A percentile compares a stretch with the other conserved stretches of the same genome.
phyloP scores from a whole-genome alignment of 2,329 filamentous ascomycete species.

The Trichoderma atrobrunneum region DNA sequence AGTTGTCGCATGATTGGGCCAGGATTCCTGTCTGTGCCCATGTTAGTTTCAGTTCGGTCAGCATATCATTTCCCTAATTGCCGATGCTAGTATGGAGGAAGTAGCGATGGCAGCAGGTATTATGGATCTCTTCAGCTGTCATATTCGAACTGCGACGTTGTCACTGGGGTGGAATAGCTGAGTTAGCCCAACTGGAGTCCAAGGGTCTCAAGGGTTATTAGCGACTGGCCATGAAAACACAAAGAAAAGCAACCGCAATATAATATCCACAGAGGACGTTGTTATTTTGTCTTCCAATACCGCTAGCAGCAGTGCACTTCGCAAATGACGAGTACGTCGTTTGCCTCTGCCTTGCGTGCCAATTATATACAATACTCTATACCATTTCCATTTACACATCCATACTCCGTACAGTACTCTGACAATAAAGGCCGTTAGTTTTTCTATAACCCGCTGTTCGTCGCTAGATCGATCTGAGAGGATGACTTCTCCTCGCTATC shows the following conservation, averaged over 20 bases:
- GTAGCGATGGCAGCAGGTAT: background rate
- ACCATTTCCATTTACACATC: background rate
- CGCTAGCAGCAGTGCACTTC: background rate
- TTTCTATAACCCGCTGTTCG: background rate
- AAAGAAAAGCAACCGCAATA: background rate
- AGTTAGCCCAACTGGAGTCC: background rate
- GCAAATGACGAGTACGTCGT: background rate
- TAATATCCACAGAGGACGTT: background rate
- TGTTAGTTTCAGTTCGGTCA: background rate
- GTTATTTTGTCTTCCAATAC: background rate
- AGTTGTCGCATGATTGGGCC: background rate
- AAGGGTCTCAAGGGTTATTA: background rate
- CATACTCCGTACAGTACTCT: background rate
- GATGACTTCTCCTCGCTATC: background rate
- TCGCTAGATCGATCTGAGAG: background rate
- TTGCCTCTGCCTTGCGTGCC: background rate
- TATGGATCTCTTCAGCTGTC: background rate
- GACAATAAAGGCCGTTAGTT: background rate
- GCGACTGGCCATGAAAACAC: background rate
- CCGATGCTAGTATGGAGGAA: background rate
- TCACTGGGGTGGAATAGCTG: background rate
- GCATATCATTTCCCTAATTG: background rate
- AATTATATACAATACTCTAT: background rate
- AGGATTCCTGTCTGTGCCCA: background rate
- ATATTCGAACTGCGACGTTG: background rate